phyloP scores from a whole-genome alignment of 805 yeast species.

The Myxozyma melibiosi region DNA sequence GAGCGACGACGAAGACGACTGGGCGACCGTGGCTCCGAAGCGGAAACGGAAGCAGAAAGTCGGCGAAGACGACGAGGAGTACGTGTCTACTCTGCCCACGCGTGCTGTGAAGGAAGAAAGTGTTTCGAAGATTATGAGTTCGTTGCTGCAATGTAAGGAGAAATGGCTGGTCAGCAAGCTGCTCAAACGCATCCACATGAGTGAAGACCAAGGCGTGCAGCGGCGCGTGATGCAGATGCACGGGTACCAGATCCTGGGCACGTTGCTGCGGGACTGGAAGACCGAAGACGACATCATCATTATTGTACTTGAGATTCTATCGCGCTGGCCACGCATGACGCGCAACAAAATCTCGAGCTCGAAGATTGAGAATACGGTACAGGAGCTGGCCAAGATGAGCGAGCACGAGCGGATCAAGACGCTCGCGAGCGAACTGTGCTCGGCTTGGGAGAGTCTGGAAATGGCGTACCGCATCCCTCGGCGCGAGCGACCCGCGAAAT shows the following conservation, averaged over 20 bases:
- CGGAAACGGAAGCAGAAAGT: slow-evolving; percentile 55
- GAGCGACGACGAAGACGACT: slow-evolving; percentile 62
- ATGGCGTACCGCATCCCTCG: slow-evolving; percentile 88
- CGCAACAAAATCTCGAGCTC: slow-evolving; percentile 75
- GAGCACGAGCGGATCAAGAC: slow-evolving; percentile 40
- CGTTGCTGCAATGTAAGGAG: slow-evolving; percentile 76
- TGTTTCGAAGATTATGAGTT: slow-evolving; percentile 78
- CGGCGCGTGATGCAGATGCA: slow-evolving; percentile 71
- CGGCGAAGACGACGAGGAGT: slow-evolving; percentile 53
- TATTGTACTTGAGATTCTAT: slow-evolving; percentile 59
- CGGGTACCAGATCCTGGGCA: slow-evolving; percentile 79
- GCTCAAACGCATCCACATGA: slow-evolving; percentile 63
- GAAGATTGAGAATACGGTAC: slow-evolving; percentile 66
- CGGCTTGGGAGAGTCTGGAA: slow-evolving; percentile 71
- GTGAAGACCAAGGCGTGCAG: slow-evolving; percentile 55
- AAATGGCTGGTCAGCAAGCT: slow-evolving; percentile 62
- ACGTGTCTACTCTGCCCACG: slow-evolving; percentile 61
- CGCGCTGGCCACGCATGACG: slow-evolving; percentile 69
- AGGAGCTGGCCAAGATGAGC: slow-evolving; percentile 44
- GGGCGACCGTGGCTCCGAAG: slow-evolving; percentile 49
- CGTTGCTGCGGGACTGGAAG: slow-evolving; percentile 51
- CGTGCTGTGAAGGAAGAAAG: slow-evolving; percentile 56
- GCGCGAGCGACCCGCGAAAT: slow-evolving; percentile 40
- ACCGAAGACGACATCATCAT: slow-evolving; percentile 49
- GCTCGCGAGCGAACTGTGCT: slow-evolving; percentile 52